phyloP scores from a whole-genome alignment of 2,329 filamentous ascomycete genomes.

The Aspergillus tubingensis region DNA sequence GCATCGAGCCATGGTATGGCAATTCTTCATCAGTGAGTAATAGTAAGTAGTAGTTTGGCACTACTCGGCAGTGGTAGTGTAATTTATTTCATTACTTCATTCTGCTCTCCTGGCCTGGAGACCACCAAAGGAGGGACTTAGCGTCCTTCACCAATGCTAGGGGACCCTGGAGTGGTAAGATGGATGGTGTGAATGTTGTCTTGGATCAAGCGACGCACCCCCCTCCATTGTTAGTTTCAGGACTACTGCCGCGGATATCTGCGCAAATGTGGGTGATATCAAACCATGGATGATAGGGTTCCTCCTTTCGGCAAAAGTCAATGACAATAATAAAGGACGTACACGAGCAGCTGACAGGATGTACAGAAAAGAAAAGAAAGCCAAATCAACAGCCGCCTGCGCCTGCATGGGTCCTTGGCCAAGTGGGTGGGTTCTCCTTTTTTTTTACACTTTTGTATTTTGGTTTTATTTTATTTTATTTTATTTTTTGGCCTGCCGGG shows the following conservation, averaged over 20 bases:
- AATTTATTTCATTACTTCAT: background rate
- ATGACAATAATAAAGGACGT: constrained; percentile 11
- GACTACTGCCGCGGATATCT: constrained; percentile 8
- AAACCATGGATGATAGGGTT: constrained; percentile 11
- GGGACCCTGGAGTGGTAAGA: constrained; percentile 12
- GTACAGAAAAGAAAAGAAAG: constrained; percentile 5
- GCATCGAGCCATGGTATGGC: background rate
- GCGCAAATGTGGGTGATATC: constrained; percentile 10
- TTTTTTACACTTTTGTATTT: background rate
- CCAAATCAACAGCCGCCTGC: constrained; percentile 14
- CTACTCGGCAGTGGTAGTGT: background rate
- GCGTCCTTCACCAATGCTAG: constrained; percentile 15
- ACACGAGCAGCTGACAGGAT: constrained; percentile 10
- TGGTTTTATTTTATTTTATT: too few species aligned
- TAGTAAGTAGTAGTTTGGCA: too few species aligned
- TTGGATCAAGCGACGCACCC: constrained; percentile 5
- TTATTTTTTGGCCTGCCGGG: background rate
- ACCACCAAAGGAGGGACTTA: background rate
- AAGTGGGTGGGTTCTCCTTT: constrained; percentile 8
- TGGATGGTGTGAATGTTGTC: constrained; percentile 4
- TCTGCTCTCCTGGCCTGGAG: background rate
- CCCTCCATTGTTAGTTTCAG: constrained; percentile 8
- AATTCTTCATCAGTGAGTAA: background rate
- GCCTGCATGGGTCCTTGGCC: constrained; percentile 16
- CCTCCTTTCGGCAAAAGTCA: constrained; percentile 6